Percentiles rank a stretch among this genome's conserved stretches.
phyloP scores from a whole-genome alignment of 208 protist species.

The Leishmania gerbilli region DNA sequence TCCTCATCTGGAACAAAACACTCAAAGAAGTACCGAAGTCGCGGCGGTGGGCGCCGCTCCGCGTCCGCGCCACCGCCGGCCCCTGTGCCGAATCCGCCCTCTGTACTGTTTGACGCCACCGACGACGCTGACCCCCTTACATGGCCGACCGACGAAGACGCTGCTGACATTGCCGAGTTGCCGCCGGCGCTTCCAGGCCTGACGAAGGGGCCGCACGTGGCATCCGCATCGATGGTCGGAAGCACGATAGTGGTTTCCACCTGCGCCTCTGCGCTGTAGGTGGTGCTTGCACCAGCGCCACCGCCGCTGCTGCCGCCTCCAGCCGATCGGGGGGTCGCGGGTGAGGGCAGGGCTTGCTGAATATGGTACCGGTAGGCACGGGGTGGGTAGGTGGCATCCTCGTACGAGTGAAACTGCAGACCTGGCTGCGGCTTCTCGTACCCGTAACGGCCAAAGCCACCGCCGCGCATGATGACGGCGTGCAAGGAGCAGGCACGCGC shows the following conservation, averaged over 20 bases:
- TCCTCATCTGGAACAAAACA: conserved; percentile 57
- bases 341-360: conserved; percentile 20
- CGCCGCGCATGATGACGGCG: conserved; percentile 24
- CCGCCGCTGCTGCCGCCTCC: background rate
- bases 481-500: background rate
- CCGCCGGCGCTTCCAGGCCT: conserved; percentile 10
- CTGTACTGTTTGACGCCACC: conserved; percentile 9
- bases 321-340: background rate
- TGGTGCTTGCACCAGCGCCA: background rate
- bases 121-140: conserved; percentile 11
- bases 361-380: conserved; percentile 75
- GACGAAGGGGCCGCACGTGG: conserved; percentile 41
- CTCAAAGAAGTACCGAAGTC: conserved; percentile 52
- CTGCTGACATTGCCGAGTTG: conserved; percentile 7
- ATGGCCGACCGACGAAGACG: conserved; percentile 10
- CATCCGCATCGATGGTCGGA: conserved; percentile 75
- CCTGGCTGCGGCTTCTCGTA: conserved; percentile 35
- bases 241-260: conserved; percentile 39
- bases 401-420: conserved; percentile 49
- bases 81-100: background rate
- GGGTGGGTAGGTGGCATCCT: conserved; percentile 69
- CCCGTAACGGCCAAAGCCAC: conserved; percentile 29
- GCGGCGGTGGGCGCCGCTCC: conserved; percentile 41
- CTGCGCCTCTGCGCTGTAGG: conserved; percentile 1
- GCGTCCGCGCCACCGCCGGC: background rate